Percentiles rank a stretch among this genome's conserved stretches.
Conservation (phyloP, 768 basidiomycete species). For the Pisolithus albus region DNA sequence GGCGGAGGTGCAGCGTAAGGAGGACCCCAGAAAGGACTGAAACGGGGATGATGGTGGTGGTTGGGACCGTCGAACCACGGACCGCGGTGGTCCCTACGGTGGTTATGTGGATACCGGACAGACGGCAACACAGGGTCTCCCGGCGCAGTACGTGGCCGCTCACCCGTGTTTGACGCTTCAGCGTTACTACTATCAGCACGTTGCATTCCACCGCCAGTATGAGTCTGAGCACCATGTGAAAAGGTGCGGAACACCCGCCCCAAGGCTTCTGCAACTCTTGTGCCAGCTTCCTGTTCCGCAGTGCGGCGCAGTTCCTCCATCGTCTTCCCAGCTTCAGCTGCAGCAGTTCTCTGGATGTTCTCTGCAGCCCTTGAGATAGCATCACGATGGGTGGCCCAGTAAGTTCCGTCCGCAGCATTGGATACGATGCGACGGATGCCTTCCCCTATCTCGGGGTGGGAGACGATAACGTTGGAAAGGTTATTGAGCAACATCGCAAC, state of each 20-base stretch:
- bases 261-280: conserved; percentile 56
- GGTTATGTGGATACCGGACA: conserved; percentile 10
- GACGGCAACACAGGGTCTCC: conserved; percentile 4
- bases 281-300: conserved; percentile 60
- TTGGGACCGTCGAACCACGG: conserved; percentile 19
- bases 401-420: conserved; percentile 58
- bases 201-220: conserved; percentile 4
- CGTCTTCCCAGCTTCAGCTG: conserved; percentile 31
- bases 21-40: conserved; percentile 13
- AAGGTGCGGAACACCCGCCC: conserved; percentile 52
- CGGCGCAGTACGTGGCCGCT: not conserved
- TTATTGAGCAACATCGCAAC: conserved; percentile 54
- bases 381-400: conserved; percentile 62
- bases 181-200: not conserved
- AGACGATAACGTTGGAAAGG: conserved; percentile 46
- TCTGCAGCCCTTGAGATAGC: conserved; percentile 52
- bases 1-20: conserved; percentile 18
- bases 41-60: conserved; percentile 1
- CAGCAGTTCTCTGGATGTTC: conserved; percentile 42
- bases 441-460: conserved; percentile 69
- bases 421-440: conserved; percentile 55
- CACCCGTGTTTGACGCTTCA: not conserved
- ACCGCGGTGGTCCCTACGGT: conserved; percentile 16
- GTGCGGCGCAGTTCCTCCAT: conserved; percentile 39
- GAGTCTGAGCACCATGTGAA: conserved; percentile 27